A percentile compares a stretch with the other conserved stretches of the same genome.
These are phyloP conservation scores for Phialemonium atrogriseum DNA, from an alignment of 2,329 filamentous ascomycete genomes.

Conservation along the genomic window DNA sequence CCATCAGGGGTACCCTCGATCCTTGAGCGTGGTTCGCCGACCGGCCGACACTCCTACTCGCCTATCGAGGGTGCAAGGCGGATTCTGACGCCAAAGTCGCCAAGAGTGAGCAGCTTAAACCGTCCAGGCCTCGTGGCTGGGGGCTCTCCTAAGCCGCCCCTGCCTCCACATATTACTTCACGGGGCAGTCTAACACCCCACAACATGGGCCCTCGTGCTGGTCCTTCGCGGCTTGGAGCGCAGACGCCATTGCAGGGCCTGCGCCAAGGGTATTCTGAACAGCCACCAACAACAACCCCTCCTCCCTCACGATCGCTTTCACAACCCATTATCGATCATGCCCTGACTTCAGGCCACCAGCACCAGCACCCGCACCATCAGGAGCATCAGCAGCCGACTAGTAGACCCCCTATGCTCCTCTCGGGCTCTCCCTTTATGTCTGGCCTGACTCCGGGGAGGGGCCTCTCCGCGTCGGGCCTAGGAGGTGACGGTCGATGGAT, in stretches of 20 bases:
- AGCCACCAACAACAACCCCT: conserved; percentile 9
- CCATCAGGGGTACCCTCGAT: conserved; percentile 16
- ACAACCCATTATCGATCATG: conserved; percentile 22
- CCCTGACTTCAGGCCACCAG: conserved; percentile 9
- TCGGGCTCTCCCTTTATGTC: conserved; percentile 1
- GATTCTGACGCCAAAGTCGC: conserved; percentile 51
- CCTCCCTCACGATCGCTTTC: conserved; percentile 25
- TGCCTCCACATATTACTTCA: conserved; percentile 13
- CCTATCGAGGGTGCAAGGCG: conserved; percentile 29
- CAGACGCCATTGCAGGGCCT: conserved; percentile 8
- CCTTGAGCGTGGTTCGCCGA: conserved; percentile 22
- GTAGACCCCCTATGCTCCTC: not conserved
- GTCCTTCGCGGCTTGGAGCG: conserved; percentile 13
- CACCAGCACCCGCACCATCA: not conserved
- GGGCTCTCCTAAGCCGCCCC: conserved; percentile 18
- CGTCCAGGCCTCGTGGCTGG: conserved; percentile 21
- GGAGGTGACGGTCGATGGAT: too few relatives aligned
- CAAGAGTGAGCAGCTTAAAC: conserved; percentile 43
- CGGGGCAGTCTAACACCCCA: conserved; percentile 6
- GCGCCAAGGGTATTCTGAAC: not conserved
- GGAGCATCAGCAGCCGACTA: too few relatives aligned
- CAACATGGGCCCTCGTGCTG: conserved; percentile 13
- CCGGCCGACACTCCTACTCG: conserved; percentile 19
- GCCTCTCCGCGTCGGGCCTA: too few relatives aligned
- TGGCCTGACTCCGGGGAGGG: not conserved